Base-by-base conservation (phyloP, 768 basidiomycete genomes). In the Bullera alba region DNA sequence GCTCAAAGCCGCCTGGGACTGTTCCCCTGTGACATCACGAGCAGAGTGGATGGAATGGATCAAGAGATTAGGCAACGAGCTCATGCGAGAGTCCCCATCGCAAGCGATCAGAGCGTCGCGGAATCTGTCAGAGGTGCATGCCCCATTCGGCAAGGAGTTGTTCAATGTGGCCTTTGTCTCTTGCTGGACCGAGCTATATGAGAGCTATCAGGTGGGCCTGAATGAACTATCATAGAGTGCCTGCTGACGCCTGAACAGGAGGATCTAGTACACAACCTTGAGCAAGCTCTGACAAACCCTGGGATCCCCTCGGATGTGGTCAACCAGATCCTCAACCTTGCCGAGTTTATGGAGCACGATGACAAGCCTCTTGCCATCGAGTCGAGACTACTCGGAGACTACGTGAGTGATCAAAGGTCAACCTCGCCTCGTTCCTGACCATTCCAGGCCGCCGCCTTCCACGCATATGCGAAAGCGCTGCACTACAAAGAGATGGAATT, bases 291-390 rank as follows among this genome's bases (percentile, higher is more conserved):
- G 54, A 69, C 75, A 2, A 86, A 88, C 3, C 75, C 78, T 15
- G 79, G 75, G 7, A 83, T 87, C 3, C 88, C 91, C 2, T 79
- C 87, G 1, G 93, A 97, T 41, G 78, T 97, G 25, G 86, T 93
- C 17, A 88, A 95, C 68, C 81, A 87, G 22, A 75, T 97, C 15
- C 79, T 99, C 48, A 91, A 91, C 71, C 79, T 97, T 22, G 91
- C 91, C 3, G 95, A 99, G 69, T 97, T 97, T 71, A 93, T 97
- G 87, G 95, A 97, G 71, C 93, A 96, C 60, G 92, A 97, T 73
- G 95, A 97, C 65, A 93, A 93, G 65, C 80, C 87, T 0, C 77
- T 97, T 1, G 90, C 90, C 1, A 95, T 97, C 53, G 90, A 95
- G 61, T 84, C 91, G 60, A 81, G 87, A 45, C 88, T 87, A 12